Base-by-base conservation (phyloP, 1,284 basidiomycete species). In the Ustilago crameri region DNA sequence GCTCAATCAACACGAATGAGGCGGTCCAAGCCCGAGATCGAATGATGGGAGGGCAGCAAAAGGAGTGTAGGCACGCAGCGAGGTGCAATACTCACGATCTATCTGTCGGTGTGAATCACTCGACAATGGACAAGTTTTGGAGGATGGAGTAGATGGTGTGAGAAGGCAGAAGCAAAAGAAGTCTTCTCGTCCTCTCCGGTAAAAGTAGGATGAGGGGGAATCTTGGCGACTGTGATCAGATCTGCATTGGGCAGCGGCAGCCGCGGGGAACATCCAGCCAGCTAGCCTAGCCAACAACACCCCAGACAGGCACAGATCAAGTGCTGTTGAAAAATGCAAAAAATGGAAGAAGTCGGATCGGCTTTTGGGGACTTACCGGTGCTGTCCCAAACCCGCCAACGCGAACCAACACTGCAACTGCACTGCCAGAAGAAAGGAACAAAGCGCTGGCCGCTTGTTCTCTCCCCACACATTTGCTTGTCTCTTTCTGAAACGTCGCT, bases 281-380 rank as follows among this genome's bases (percentile, higher is more conserved):
- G n/a, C n/a, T n/a, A n/a, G n/a, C n/a, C n/a, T n/a, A n/a, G n/a
- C n/a, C n/a, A n/a, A n/a, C n/a, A n/a, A 7, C 30, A 30, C 30
- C 30, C 30, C 30, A 30, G 30, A 5, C 30, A 5, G 30, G 30
- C 30, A 30, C 30, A 30, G 30, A 30, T 12, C 30, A 30, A 30
- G 30, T 30, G 30, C 30, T 30, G 30, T 30, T 30, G 30, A 30
- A 30, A 30, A 30, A 30, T 5, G 30, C 30, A 30, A 30, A 30
- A 30, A 30, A 37, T 14, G 63, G 63, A 66, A 55, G 51, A 51
- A 42, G 27, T 66, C 63, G 63, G 63, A 26, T 66, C 63, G 63
- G 63, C 56, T 66, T 65, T 55, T 48, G 40, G 52, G 48, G 56
- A 59, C 44, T 66, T 66, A 55, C 63, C 63, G 63, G 63, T 47